Evolutionary conservation across 768 basidiomycete genomes (phyloP), one percentile per base, ranked within the genome.

Genomic region (Russula vinacea): DNA sequence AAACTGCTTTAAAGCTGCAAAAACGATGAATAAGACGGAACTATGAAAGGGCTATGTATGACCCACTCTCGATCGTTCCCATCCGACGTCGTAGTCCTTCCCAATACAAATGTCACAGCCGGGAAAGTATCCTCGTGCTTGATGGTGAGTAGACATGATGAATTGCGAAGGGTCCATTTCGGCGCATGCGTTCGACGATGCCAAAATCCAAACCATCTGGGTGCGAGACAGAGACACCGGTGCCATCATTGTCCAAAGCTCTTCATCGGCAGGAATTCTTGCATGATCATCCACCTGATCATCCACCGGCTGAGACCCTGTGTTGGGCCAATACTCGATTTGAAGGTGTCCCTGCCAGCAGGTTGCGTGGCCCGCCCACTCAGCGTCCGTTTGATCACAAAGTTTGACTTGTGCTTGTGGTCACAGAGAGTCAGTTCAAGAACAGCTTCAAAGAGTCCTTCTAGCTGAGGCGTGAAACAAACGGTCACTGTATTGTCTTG

Each of bases 181-280:
- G 78, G 24, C 68, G 71, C 0, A 64, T 61, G 3, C 73, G 70
- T n/a, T 81, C 79, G 6, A 87, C 69, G 42, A 86, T 74, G 3
- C 78, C 83, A 58, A 87, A 82, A 68, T 87, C 79, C 14, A 82
- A 70, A 5, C 74, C 71, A 2, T 78, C 79, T 24, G 66, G 64
- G 26, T 51, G 47, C 8, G 56, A 58, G 53, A 69, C 68, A 3
- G 75, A 72, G 2, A 87, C 71, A 0, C 70, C 67, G 11, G 87
- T 72, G 1, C 81, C 83, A 52, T 85, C 75, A 58, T 83, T 84
- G 64, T 86, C 84, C 40, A 29, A 49, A 50, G n/a, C 35, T 57
- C 64, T 52, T 47, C 49, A 29, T 52, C 54, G 11, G 17, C 7
- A 2, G 49, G 42, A 10, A 37, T 13, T 10, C 29, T 33, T 40